Conservation (phyloP, 495 filamentous ascomycete species). For the Thermothielavioides terrestris region DNA sequence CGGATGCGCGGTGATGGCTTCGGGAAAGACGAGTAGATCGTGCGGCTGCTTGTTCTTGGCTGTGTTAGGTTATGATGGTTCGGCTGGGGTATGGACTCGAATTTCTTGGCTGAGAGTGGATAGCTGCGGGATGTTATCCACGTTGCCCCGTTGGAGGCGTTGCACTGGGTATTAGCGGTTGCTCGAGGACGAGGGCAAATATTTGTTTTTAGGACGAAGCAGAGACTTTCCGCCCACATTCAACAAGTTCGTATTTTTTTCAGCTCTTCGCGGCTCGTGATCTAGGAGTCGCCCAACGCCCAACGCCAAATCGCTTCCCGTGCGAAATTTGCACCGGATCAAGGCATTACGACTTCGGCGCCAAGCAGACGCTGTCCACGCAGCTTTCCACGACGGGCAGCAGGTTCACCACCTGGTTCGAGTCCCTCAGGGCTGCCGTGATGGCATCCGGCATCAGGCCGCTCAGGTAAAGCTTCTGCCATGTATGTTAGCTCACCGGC, state of each 20-base stretch:
- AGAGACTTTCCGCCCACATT: not conserved
- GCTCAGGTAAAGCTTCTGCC: conserved; percentile 57
- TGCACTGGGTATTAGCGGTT: conserved; percentile 11
- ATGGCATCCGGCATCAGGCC: conserved; percentile 57
- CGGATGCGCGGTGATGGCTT: conserved; percentile 25
- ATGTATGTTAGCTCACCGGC: conserved; percentile 3
- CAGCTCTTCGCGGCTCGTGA: not conserved
- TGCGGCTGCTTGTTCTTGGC: not conserved
- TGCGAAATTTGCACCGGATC: not conserved
- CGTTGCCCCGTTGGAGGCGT: not conserved
- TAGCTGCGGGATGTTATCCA: not conserved
- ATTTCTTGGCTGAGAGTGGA: not conserved
- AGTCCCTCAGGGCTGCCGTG: conserved; percentile 70
- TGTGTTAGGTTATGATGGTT: not conserved
- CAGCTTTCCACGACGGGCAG: conserved; percentile 58
- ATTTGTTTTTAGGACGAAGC: not conserved
- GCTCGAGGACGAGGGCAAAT: not conserved
- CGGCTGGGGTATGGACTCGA: not conserved
- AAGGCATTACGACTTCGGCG: conserved; percentile 4
- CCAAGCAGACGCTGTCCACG: conserved; percentile 37
- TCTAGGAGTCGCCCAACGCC: not conserved
- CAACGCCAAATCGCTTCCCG: not conserved
- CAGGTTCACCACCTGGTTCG: conserved; percentile 66
- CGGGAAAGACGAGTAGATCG: not conserved
- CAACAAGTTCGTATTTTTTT: not conserved